Evolutionary conservation across 306 rosid genomes (phyloP), one percentile per base, ranked within the genome.

Genomic region (Echinosophora koreensis): DNA sequence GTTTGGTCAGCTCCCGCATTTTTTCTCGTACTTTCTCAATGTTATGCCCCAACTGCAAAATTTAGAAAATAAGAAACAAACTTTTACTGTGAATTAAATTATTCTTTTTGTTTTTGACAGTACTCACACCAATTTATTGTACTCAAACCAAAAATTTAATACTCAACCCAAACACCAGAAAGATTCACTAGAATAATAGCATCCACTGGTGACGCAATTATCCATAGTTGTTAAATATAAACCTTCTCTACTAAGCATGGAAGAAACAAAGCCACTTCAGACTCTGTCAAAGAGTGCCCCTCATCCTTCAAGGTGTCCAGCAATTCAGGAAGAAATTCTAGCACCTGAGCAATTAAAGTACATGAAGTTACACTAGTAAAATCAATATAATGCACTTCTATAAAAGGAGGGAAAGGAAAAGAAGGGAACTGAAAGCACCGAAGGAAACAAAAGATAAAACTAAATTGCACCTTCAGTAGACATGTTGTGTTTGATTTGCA

Each of bases 401-500:
- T n/a, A 12, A 8, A 44, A 62, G 50, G 57, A 34, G 38, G 12
- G 28, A 66, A 58, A 60, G 37, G 17, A 34, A 76, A 59, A 18
- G 42, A 68, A 34, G 13, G 38, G 60, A 71, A 7, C n/a, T 62
- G 68, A 61, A 41, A 77, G 14, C 14, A 22, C 22, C 34, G 52
- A 39, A 12, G 17, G 22, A 67, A 59, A 37, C 12, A 70, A 16
- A 61, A 50, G 44, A 11, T 14, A 70, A 28, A 74, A 77, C 28
- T 14, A 46, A 70, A 71, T 35, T 12, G 57, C 65, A 93, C 99
- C 99, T 96, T 96, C 80, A 96, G 77, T 60, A 96, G 89, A 81
- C 98, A 91, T 62, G 99, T 96, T 66, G 99, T 96, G 84, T 96
- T 96, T 6, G 98, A 96, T 86, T 93, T 96, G 91, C 98, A 96